Conservation (phyloP, 257 asterid genomes). For the Solanum chaucha region DNA sequence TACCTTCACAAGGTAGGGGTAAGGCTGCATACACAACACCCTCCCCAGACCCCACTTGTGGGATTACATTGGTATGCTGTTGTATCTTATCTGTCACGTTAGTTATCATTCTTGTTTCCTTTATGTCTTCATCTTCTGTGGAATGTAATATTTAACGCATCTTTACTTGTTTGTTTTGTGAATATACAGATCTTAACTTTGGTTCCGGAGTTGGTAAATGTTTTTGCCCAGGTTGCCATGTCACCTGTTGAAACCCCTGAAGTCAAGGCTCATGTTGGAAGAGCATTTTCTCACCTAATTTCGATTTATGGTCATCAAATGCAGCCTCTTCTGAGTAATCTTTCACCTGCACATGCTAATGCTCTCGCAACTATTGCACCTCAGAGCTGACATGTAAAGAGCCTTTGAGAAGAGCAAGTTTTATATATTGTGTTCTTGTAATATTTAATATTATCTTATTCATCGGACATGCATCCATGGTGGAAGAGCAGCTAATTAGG, state of each 20-base stretch:
- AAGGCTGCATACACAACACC: background rate
- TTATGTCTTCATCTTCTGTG: background rate
- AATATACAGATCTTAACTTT: constrained; percentile 55
- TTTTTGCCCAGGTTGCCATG: constrained; percentile 80
- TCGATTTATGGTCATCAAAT: constrained; percentile 82
- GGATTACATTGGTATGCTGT: background rate
- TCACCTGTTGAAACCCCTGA: constrained; percentile 83
- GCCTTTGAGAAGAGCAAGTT: background rate
- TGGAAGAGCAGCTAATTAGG: constrained; percentile 7
- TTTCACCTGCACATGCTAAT: constrained; percentile 74
- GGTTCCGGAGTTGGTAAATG: constrained; percentile 75
- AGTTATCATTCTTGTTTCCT: background rate
- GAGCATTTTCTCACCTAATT: constrained; percentile 85
- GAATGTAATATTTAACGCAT: background rate
- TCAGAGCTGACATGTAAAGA: constrained; percentile 39
- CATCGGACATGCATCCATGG: background rate
- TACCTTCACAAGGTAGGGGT: background rate
- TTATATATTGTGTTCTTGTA: background rate
- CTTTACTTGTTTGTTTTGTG: background rate
- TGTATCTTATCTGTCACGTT: background rate
- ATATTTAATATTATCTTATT: background rate
- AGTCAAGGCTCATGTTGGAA: constrained; percentile 70
- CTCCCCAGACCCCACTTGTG: background rate
- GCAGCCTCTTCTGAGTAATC: constrained; percentile 84
- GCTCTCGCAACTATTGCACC: constrained; percentile 86